Percentiles rank a stretch among this genome's conserved stretches.
phyloP scores from a whole-genome alignment of 2,329 filamentous ascomycete genomes.

The Cercospora canescens region DNA sequence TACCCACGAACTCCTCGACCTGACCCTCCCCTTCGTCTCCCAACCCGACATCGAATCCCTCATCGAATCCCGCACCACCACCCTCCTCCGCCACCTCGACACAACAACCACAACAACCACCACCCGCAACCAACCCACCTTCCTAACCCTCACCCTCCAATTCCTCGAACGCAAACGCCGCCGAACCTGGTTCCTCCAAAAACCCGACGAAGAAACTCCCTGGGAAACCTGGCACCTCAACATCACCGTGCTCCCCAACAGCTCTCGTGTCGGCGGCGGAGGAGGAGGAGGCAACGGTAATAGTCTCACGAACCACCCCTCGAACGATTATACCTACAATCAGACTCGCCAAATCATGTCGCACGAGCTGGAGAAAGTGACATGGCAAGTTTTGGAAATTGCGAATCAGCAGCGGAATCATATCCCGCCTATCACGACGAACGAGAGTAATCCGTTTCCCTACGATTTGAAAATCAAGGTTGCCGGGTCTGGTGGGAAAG shows the following conservation, averaged over 20 bases:
- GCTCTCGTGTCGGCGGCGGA: neutral
- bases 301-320: neutral
- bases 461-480: conserved; percentile 85
- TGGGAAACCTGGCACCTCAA: conserved; percentile 97
- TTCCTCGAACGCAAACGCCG: conserved; percentile 92
- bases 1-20: conserved; percentile 85
- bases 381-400: conserved; percentile 84
- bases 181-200: conserved; percentile 74
- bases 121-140: conserved; percentile 43
- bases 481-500: conserved; percentile 18
- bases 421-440: conserved; percentile 94
- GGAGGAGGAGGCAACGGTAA: neutral
- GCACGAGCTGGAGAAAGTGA: conserved; percentile 80
- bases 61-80: conserved; percentile 81
- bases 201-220: conserved; percentile 87
- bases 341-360: conserved; percentile 75
- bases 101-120: conserved; percentile 34
- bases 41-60: conserved; percentile 90
- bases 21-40: conserved; percentile 85
- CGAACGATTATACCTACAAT: neutral
- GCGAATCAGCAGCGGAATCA: conserved; percentile 91
- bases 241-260: conserved; percentile 65
- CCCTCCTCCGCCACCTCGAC: conserved; percentile 76
- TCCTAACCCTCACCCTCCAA: conserved; percentile 80
- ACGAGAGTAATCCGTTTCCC: conserved; percentile 88